A percentile compares a stretch with the other conserved stretches of the same genome.
Conservation (phyloP, 768 basidiomycete genomes). For the Cubamyces sp. region DNA sequence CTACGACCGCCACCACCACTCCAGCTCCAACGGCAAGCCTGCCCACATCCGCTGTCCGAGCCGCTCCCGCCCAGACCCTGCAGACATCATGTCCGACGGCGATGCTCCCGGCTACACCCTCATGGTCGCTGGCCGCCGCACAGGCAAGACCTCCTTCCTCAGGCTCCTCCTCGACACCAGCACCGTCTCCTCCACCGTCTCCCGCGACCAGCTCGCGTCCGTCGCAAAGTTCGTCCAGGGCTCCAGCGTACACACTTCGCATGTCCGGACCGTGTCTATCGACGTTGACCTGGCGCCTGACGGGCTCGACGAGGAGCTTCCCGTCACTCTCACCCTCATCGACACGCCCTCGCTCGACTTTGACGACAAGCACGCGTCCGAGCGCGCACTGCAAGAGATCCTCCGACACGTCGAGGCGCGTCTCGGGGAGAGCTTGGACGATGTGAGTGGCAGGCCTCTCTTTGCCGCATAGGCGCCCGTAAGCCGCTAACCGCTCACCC, state of each 20-base stretch:
- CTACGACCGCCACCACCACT: slow-evolving; percentile 30
- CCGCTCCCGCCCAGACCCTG: slow-evolving; percentile 20
- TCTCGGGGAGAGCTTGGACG: slow-evolving; percentile 74
- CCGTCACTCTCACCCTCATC: slow-evolving; percentile 70
- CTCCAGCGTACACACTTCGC: slow-evolving; percentile 70
- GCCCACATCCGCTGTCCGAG: slow-evolving; percentile 35
- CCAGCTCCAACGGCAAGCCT: slow-evolving; percentile 27
- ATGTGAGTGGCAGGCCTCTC: slow-evolving; percentile 55
- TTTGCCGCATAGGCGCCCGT: slow-evolving; percentile 26
- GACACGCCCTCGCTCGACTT: slow-evolving; percentile 86
- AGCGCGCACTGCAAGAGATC: slow-evolving; percentile 68
- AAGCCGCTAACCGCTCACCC: slow-evolving; percentile 20
- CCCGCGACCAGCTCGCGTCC: slow-evolving; percentile 76
- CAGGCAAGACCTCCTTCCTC: slow-evolving; percentile 88
- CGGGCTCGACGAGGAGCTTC: slow-evolving; percentile 46
- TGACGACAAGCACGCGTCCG: slow-evolving; percentile 63
- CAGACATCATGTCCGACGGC: slow-evolving; percentile 28
- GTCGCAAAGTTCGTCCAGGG: slow-evolving; percentile 85
- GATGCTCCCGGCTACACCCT: slow-evolving; percentile 59
- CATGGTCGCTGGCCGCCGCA: slow-evolving; percentile 81
- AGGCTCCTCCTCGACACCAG: slow-evolving; percentile 84
- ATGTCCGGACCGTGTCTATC: slow-evolving; percentile 70
- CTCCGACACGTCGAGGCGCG: slow-evolving; percentile 73
- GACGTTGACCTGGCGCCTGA: slow-evolving; percentile 67
- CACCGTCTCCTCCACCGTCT: slow-evolving; percentile 61